Evolutionary conservation across 371 early-diverging fungal genomes (phyloP), one percentile per base, ranked within the genome.

Genomic region (Quaeritorhiza haematococci): DNA sequence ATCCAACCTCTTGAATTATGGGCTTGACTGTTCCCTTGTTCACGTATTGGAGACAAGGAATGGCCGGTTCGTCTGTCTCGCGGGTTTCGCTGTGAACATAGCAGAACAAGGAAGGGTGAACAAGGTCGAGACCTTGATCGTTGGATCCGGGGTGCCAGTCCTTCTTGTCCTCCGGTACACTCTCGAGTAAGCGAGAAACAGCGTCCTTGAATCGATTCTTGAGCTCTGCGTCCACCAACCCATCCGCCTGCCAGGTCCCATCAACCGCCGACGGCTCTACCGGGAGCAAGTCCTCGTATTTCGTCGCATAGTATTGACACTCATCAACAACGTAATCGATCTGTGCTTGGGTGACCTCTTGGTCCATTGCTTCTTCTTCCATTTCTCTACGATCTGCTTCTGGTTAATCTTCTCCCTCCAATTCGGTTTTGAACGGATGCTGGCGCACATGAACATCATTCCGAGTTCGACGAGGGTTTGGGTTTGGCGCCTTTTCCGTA

Each of bases 91-190:
- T 49, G 55, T 55, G 46, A 19, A 68, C 53, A 13, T 80, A 64
- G 29, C 72, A 69, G 58, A 55, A 84, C 7, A 80, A 56, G n/a
- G 85, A 84, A 13, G 85, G 85, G 47, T 85, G 83, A 2, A 85
- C 75, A 2, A 85, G 62, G 42, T 85, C 83, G 10, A 82, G 67
- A 21, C 79, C 84, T 49, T 78, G 71, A 7, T 71, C 55, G 57
- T 80, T 66, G 24, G 76, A 69, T 0, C 74, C 71, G 0, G 75
- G 74, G 59, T 83, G 82, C 71, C 74, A 82, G 55, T 80, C 81
- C 61, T 67, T 56, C 21, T 44, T 41, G 7, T 43, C 33, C 3
- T 66, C 72, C 0, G 76, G 69, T 5, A 68, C 60, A 19, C 66
- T 53, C 26, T 62, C 69, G 3, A 64, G 8, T n/a, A n/a, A n/a